A percentile compares a stretch with the other conserved stretches of the same genome.
Evolutionary conservation across 2,329 filamentous ascomycete species (phyloP).

Genomic region (Paraphaeosphaeria minitans): DNA sequence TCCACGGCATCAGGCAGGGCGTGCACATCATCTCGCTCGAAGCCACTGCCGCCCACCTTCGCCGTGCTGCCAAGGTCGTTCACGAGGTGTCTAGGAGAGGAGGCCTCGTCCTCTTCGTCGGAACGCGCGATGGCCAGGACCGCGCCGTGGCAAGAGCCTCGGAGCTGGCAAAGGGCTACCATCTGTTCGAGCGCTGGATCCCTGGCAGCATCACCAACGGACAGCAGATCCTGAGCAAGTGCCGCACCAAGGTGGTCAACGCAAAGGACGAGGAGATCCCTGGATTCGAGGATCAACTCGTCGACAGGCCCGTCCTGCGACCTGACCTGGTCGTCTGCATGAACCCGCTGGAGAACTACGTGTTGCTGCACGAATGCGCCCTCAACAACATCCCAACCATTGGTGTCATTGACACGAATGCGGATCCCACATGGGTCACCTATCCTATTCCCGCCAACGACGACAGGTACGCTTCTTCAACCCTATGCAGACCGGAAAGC

Average conservation of each 20-base stretch:
- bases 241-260: constrained; percentile 76
- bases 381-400: constrained; percentile 89
- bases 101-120: constrained; percentile 88
- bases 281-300: constrained; percentile 70
- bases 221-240: constrained; percentile 79
- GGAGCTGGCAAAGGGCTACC: constrained; percentile 75
- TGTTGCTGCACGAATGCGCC: constrained; percentile 88
- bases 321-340: constrained; percentile 92
- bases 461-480: constrained; percentile 69
- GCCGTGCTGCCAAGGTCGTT: constrained; percentile 91
- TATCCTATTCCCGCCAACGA: constrained; percentile 98
- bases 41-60: constrained; percentile 82
- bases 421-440: constrained; percentile 90
- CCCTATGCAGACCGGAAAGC: not conserved
- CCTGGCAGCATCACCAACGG: constrained; percentile 92
- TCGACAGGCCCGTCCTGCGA: constrained; percentile 68
- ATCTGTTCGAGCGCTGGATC: constrained; percentile 92
- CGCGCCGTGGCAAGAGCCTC: constrained; percentile 81
- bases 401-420: constrained; percentile 91
- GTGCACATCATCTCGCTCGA: constrained; percentile 95
- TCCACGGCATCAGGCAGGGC: constrained; percentile 85
- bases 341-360: constrained; percentile 91
- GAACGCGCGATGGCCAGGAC: constrained; percentile 82
- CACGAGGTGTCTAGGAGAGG: constrained; percentile 82
- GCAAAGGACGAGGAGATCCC: constrained; percentile 67